Evolutionary conservation across 805 yeast genomes (phyloP).

Genomic region (Yarrowia osloensis): DNA sequence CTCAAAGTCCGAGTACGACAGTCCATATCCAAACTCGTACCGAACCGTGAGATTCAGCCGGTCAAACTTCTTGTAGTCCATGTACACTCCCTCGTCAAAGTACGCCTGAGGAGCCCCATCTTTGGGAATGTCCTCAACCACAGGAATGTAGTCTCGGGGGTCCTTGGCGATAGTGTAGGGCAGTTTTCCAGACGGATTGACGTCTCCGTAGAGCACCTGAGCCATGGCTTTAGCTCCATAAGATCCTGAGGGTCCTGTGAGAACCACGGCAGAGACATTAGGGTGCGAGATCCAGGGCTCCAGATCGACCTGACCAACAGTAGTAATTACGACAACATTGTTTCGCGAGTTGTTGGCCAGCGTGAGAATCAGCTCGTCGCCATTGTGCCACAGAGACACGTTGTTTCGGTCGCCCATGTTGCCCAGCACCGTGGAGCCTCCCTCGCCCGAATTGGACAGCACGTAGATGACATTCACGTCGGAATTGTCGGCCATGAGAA

Average conservation of each 20-base stretch:
- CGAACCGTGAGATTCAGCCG: conserved; percentile 58
- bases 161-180: conserved; percentile 67
- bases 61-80: conserved; percentile 62
- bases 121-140: conserved; percentile 45
- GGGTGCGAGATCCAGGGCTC: conserved; percentile 58
- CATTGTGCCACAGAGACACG: conserved; percentile 57
- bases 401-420: conserved; percentile 57
- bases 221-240: conserved; percentile 59
- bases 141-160: conserved; percentile 51
- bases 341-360: conserved; percentile 54
- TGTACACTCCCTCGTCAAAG: conserved; percentile 48
- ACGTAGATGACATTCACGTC: conserved; percentile 59
- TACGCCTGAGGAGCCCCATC: conserved; percentile 45
- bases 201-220: conserved; percentile 60
- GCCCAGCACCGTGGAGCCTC: conserved; percentile 49
- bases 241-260: conserved; percentile 59
- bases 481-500: conserved; percentile 33
- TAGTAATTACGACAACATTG: conserved; percentile 58
- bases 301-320: conserved; percentile 62
- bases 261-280: conserved; percentile 59
- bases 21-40: conserved; percentile 63
- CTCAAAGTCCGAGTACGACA: conserved; percentile 53
- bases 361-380: conserved; percentile 54
- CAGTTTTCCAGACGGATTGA: conserved; percentile 62
- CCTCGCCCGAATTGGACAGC: conserved; percentile 60